Evolutionary conservation across 2,329 filamentous ascomycete genomes (phyloP), one percentile per base, ranked within the genome.

Genomic region (Myotisia sp.): DNA sequence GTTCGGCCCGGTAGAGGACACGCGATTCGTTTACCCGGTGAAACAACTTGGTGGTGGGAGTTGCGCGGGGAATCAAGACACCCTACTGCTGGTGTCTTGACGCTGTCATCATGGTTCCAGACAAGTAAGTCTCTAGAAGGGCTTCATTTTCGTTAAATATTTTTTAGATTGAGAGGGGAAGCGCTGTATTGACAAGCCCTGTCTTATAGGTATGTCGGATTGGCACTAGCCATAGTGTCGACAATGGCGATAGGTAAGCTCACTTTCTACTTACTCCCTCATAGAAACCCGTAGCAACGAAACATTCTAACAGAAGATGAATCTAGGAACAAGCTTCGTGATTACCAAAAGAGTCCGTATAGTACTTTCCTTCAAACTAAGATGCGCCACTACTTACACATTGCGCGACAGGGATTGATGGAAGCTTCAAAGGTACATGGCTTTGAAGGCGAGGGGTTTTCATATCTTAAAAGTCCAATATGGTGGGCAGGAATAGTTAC

Each of bases 401-500:
- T 39, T 16, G 26, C 28, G 33, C 40, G 33, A 33, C 19, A 87
- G 79, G 87, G 87, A 45, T 70, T 98, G 47, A 84, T 86, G 58
- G 81, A 93, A 59, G 83, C 85, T 43, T 83, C 82, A 53, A 79
- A 92, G 60, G 73, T 76, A 49, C 86, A 94, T 63, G 92, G 90
- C 30, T 98, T 95, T 54, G 85, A 94, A 55, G 90, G 92, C 47
- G 90, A 95, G 49, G 90, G 90, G 38, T 98, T 82, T 58, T 78
- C 84, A 53, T 98, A 98, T 59, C 61, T 98, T 38, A 82, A 78
- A 55, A 95, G 82, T 55, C 86, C 87, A n/a, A 68, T 87, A 48
- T 98, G 90, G 90, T 98, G 90, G 90, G 82, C 74, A 38, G 90
- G 90, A 45, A 94, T 95, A 47, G 64, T 78, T 45, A 92, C 85